Evolutionary conservation across 2,329 filamentous ascomycete species (phyloP), one percentile per base, ranked within the genome.

Genomic region (Chaetomiaceae sp.): DNA sequence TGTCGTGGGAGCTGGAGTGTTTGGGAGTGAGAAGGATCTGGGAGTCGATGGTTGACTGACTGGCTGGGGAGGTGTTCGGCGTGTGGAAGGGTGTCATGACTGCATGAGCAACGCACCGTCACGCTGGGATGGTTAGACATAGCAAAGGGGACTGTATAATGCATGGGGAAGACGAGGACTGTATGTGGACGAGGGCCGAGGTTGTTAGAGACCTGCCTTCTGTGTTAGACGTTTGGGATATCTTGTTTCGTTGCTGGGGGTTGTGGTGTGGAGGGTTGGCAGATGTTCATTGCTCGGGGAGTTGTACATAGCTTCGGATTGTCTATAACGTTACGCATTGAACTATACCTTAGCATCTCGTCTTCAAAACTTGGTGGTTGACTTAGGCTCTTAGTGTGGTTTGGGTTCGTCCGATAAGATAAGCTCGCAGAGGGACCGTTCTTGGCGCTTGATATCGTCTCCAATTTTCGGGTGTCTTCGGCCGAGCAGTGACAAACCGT

Each of bases 391-490:
- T n/a, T n/a, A n/a, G n/a, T n/a, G n/a, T n/a, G n/a, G n/a, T 17
- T 15, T 17, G 22, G 12, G 3, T 6, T 23, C 2, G 4, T 12
- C 23, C 29, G 56, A 58, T 59, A 54, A 54, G 56, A 59, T 59
- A 59, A 58, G 46, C 15, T n/a, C 2, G 17, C 14, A 15, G 12
- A 27, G 31, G 19, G 25, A n/a, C 25, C 36, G 20, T 14, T 40
- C 58, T 51, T 56, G 50, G 54, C 46, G 44, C 11, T 38, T n/a
- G n/a, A n/a, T n/a, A 47, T 15, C 23, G 42, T 54, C 31, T 12
- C 46, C 42, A 49, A 50, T 39, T 55, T 54, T 58, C 36, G 43
- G 37, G 20, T 6, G 19, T 29, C n/a, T 27, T 12, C 15, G 12
- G n/a, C 19, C 20, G 34, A 47, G 52, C 25, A 33, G 20, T 36